phyloP scores from a whole-genome alignment of 2,329 filamentous ascomycete genomes.

The Fusarium sterilihyphosum region DNA sequence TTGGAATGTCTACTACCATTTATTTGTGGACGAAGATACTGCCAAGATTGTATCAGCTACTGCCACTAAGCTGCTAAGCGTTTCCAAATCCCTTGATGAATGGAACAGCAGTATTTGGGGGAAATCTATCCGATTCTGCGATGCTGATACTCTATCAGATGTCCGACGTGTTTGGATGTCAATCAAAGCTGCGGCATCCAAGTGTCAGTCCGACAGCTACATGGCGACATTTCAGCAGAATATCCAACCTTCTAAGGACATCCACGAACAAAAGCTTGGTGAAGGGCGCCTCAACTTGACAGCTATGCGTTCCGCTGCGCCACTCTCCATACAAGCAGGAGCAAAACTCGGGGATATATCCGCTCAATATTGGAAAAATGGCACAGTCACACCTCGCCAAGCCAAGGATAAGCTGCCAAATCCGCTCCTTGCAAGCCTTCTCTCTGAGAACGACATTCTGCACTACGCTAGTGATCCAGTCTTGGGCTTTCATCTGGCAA shows the following conservation, averaged over 20 bases:
- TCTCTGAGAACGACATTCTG: constrained; percentile 51
- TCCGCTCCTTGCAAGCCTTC: constrained; percentile 55
- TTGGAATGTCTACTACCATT: constrained; percentile 67
- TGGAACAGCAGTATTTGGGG: constrained; percentile 61
- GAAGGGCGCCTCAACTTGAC: constrained; percentile 39
- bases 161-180: constrained; percentile 52
- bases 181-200: constrained; percentile 33
- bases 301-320: constrained; percentile 52
- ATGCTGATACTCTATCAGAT: constrained; percentile 55
- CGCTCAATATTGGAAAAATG: constrained; percentile 50
- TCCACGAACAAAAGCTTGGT: constrained; percentile 18
- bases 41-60: constrained; percentile 53
- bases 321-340: constrained; percentile 44
- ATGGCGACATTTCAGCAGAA: constrained; percentile 25
- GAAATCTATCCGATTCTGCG: constrained; percentile 57
- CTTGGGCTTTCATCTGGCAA: constrained; percentile 66
- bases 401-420: constrained; percentile 48
- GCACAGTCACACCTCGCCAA: constrained; percentile 41
- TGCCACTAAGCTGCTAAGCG: constrained; percentile 52
- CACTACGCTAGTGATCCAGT: constrained; percentile 63
- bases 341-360: constrained; percentile 37
- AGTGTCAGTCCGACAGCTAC: constrained; percentile 12
- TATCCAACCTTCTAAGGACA: constrained; percentile 31
- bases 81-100: constrained; percentile 50
- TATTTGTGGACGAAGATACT: constrained; percentile 54